Evolutionary conservation across 345 rosid genomes (phyloP).

Genomic region (Alliaria petiolata): DNA sequence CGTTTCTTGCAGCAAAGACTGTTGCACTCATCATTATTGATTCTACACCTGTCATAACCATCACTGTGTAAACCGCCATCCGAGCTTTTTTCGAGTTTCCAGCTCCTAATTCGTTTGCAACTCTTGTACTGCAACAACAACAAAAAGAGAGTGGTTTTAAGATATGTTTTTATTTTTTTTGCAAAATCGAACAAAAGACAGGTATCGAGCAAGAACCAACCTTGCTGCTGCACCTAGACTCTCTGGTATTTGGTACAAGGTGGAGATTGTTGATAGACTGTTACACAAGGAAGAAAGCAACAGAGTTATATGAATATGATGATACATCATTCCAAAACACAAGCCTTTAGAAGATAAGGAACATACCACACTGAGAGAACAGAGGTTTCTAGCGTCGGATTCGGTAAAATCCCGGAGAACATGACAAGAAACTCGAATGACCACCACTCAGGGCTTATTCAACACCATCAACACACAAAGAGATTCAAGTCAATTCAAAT

Average conservation of each 20-base stretch:
- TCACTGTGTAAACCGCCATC: slow-evolving; percentile 27
- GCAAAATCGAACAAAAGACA: not conserved
- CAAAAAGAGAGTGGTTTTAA: not conserved
- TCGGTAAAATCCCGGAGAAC: slow-evolving; percentile 81
- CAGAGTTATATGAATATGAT: not conserved
- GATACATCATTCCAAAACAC: not conserved
- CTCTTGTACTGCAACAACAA: slow-evolving; percentile 54
- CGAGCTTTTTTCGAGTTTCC: slow-evolving; percentile 31
- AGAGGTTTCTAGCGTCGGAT: slow-evolving; percentile 86
- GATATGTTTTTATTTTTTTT: not conserved
- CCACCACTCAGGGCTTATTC: slow-evolving; percentile 88
- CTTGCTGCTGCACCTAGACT: slow-evolving; percentile 66
- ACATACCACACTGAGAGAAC: slow-evolving; percentile 82
- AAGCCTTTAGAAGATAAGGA: not conserved
- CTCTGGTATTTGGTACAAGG: slow-evolving; percentile 55
- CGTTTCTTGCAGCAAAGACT: slow-evolving; percentile 29
- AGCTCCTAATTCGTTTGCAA: slow-evolving; percentile 41
- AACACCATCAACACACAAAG: slow-evolving; percentile 16
- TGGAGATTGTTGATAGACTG: slow-evolving; percentile 57
- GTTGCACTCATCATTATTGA: slow-evolving; percentile 20
- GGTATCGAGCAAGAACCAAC: slow-evolving; percentile 41
- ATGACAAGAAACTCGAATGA: slow-evolving; percentile 78
- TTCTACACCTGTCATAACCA: slow-evolving; percentile 26
- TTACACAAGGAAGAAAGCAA: not conserved
- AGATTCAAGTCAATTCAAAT: not conserved